These are phyloP conservation scores for Xerocomellus dryophilus DNA, from an alignment of 768 basidiomycete species.

Conservation along the genomic window DNA sequence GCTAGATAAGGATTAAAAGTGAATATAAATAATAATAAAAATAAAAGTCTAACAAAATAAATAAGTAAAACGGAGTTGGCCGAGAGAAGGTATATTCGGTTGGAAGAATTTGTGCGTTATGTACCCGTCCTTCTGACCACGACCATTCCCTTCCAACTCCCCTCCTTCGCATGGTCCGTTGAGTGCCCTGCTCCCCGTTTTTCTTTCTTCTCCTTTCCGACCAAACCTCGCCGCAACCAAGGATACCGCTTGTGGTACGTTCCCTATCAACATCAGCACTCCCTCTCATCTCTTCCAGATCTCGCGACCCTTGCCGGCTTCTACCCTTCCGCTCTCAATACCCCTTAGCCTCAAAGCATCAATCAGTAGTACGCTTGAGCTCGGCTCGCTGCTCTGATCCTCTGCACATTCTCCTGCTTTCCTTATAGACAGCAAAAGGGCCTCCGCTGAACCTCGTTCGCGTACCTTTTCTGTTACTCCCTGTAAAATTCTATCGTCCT, in stretches of 20 bases:
- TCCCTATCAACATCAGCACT: background rate
- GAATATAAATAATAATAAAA: slow-evolving; percentile 6
- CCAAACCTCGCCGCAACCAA: slow-evolving; percentile 46
- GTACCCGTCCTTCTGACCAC: slow-evolving; percentile 32
- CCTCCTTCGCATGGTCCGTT: slow-evolving; percentile 36
- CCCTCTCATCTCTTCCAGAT: slow-evolving; percentile 39
- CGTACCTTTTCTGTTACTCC: slow-evolving; percentile 36
- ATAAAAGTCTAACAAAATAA: slow-evolving; percentile 8
- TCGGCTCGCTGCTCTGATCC: slow-evolving; percentile 53
- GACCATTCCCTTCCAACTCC: slow-evolving; percentile 19
- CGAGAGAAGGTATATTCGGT: slow-evolving; percentile 29
- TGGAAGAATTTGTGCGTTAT: slow-evolving; percentile 22
- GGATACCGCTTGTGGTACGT: slow-evolving; percentile 52
- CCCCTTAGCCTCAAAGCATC: slow-evolving; percentile 35
- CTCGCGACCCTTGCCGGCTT: slow-evolving; percentile 95
- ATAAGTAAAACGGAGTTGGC: slow-evolving; percentile 22
- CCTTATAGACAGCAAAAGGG: slow-evolving; percentile 28
- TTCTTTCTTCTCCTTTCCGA: slow-evolving; percentile 35
- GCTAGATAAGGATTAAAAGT: slow-evolving; percentile 25
- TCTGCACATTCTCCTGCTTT: slow-evolving; percentile 22
- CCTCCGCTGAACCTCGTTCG: slow-evolving; percentile 45
- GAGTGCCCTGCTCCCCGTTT: slow-evolving; percentile 27
- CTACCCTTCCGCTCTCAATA: slow-evolving; percentile 48
- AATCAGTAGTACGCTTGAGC: slow-evolving; percentile 63
- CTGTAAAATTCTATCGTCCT: slow-evolving; percentile 26